These are phyloP conservation scores for Jaapia argillacea DNA, from an alignment of 768 basidiomycete species.

Conservation along the genomic window DNA sequence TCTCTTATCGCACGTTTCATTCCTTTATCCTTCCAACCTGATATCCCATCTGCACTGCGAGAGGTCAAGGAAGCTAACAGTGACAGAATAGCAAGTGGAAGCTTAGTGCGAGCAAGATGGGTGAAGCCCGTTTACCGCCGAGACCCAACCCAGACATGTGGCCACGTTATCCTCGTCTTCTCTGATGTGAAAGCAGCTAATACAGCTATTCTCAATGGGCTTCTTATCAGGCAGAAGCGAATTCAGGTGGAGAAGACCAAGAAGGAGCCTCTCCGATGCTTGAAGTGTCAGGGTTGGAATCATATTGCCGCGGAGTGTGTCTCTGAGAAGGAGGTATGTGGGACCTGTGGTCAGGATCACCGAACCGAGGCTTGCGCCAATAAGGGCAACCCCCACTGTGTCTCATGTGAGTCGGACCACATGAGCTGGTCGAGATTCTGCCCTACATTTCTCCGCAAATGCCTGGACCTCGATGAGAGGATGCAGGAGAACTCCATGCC, in stretches of 20 bases:
- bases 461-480: neutral
- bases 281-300: slow-evolving; percentile 14
- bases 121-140: slow-evolving; percentile 16
- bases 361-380: slow-evolving; percentile 12
- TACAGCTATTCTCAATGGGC: slow-evolving; percentile 11
- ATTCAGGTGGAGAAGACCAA: slow-evolving; percentile 9
- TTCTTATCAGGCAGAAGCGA: slow-evolving; percentile 9
- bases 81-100: neutral
- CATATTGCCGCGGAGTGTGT: slow-evolving; percentile 11
- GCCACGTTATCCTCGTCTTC: slow-evolving; percentile 16
- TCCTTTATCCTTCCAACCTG: slow-evolving; percentile 3
- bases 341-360: slow-evolving; percentile 12
- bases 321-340: slow-evolving; percentile 7
- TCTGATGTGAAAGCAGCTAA: slow-evolving; percentile 13
- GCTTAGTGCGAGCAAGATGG: slow-evolving; percentile 13
- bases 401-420: too few relatives aligned
- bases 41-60: neutral
- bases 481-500: slow-evolving; percentile 9
- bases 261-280: slow-evolving; percentile 15
- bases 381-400: too few relatives aligned
- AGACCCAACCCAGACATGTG: slow-evolving; percentile 9
- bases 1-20: slow-evolving; percentile 1
- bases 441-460: slow-evolving; percentile 4
- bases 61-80: neutral
- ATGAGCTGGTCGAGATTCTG: slow-evolving; percentile 5